Percentiles rank a stretch among this genome's conserved stretches.
These are phyloP conservation scores for Comarum palustre DNA, from an alignment of 306 rosid genomes.

Conservation along the genomic window DNA sequence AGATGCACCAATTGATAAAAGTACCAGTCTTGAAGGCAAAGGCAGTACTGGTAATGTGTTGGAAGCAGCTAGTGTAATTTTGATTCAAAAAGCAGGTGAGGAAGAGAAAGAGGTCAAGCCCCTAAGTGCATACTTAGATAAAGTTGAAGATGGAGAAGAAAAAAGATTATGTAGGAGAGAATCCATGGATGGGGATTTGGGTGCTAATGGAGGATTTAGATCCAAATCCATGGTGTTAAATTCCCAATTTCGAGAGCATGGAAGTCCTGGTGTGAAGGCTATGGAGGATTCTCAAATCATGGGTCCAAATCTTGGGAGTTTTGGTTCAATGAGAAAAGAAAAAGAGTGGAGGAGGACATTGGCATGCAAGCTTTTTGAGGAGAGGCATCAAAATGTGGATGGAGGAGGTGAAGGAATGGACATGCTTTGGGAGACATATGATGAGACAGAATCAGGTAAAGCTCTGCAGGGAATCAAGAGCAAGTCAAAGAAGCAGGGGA, in stretches of 20 bases:
- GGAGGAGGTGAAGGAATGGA: slow-evolving; percentile 82
- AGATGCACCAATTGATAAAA: not conserved
- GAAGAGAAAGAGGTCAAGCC: slow-evolving; percentile 36
- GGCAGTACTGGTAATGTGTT: not conserved
- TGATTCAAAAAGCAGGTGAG: slow-evolving; percentile 1
- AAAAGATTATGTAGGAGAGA: slow-evolving; percentile 31
- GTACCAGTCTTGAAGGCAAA: not conserved
- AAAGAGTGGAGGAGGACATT: slow-evolving; percentile 93
- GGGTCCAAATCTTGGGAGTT: slow-evolving; percentile 45
- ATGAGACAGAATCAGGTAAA: slow-evolving; percentile 46
- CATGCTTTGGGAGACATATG: slow-evolving; percentile 88
- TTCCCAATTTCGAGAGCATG: slow-evolving; percentile 29
- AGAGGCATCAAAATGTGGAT: slow-evolving; percentile 50
- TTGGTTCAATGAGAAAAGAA: slow-evolving; percentile 85
- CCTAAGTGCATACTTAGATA: slow-evolving; percentile 32
- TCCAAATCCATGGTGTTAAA: slow-evolving; percentile 24
- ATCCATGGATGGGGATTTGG: slow-evolving; percentile 41
- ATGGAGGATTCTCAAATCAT: slow-evolving; percentile 26
- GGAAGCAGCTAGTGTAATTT: not conserved
- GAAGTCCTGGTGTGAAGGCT: slow-evolving; percentile 31
- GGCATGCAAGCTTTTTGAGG: slow-evolving; percentile 91
- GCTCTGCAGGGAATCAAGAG: slow-evolving; percentile 26
- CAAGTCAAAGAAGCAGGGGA: slow-evolving; percentile 46
- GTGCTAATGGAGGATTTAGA: slow-evolving; percentile 10
- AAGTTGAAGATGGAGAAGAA: slow-evolving; percentile 51